These are phyloP conservation scores for Ogataea nonfermentans DNA, from an alignment of 805 yeast genomes.

Conservation along the genomic window DNA sequence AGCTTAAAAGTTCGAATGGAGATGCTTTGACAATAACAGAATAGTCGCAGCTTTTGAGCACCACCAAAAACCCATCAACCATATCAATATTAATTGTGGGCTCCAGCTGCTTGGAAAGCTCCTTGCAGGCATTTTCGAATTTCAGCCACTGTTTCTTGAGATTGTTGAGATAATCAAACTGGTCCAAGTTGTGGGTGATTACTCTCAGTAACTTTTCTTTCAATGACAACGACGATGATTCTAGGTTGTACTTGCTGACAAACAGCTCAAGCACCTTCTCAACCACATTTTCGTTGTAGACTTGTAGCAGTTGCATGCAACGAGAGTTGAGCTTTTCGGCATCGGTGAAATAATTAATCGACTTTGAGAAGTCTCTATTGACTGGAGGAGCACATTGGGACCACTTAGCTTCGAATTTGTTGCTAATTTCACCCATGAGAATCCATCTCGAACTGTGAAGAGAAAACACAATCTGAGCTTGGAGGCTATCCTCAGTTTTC, in stretches of 20 bases:
- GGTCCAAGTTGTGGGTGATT: constrained; percentile 27
- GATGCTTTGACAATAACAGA: constrained; percentile 37
- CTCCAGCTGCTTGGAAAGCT: constrained; percentile 56
- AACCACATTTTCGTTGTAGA: constrained; percentile 48
- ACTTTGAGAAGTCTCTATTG: constrained; percentile 11
- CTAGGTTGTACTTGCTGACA: constrained; percentile 13
- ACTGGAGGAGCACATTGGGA: constrained; percentile 7
- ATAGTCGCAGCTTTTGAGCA: constrained; percentile 37
- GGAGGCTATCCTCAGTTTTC: constrained; percentile 7
- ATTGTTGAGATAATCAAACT: constrained; percentile 36
- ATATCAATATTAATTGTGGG: constrained; percentile 57
- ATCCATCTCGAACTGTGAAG: constrained; percentile 22
- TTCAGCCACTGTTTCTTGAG: constrained; percentile 61
- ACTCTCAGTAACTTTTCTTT: constrained; percentile 34
- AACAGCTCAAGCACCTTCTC: constrained; percentile 40
- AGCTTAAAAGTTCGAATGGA: constrained; percentile 33
- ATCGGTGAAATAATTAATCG: constrained; percentile 9
- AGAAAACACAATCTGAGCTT: constrained; percentile 28
- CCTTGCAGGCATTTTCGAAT: constrained; percentile 70
- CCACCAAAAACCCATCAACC: constrained; percentile 31
- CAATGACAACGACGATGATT: constrained; percentile 24
- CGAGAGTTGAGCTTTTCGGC: constrained; percentile 32
- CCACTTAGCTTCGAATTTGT: constrained; percentile 17
- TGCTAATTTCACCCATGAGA: constrained; percentile 20
- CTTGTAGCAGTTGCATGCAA: constrained; percentile 45